Conservation (phyloP, 257 asterid genomes). For the Catharanthus roseus region DNA sequence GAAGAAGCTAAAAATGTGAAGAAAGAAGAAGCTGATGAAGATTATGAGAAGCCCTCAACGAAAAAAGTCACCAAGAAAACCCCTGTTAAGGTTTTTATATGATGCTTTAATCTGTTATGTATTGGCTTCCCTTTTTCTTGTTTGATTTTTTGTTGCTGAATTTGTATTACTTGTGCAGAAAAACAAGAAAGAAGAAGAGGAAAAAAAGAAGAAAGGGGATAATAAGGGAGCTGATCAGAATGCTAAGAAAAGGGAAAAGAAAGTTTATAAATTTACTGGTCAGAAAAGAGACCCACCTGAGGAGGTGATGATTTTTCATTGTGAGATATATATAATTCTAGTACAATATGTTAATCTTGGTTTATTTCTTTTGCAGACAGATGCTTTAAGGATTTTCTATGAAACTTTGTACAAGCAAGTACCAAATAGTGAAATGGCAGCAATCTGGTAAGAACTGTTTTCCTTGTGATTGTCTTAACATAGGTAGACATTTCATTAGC, state of each 20-base stretch:
- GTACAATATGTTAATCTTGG: neutral
- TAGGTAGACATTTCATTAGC: neutral
- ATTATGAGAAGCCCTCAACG: conserved; percentile 29
- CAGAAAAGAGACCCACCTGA: conserved; percentile 82
- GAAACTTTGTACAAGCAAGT: conserved; percentile 66
- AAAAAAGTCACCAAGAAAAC: conserved; percentile 6
- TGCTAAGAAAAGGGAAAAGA: conserved; percentile 54
- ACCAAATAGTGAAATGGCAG: conserved; percentile 85
- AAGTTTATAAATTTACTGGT: conserved; percentile 75
- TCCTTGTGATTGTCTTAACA: neutral
- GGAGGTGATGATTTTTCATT: conserved; percentile 26
- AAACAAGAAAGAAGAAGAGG: conserved; percentile 33
- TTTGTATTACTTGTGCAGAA: conserved; percentile 23
- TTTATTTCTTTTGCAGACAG: conserved; percentile 51
- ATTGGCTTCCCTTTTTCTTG: neutral
- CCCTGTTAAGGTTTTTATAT: conserved; percentile 13
- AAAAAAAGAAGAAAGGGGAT: conserved; percentile 35
- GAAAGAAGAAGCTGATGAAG: conserved; percentile 47
- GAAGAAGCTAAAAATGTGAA: conserved; percentile 21
- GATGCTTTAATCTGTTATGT: neutral
- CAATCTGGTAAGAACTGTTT: conserved; percentile 50
- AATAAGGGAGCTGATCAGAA: conserved; percentile 31
- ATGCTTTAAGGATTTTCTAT: conserved; percentile 75
- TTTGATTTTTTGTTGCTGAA: conserved; percentile 4
- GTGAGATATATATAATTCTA: neutral